These are phyloP conservation scores for Cerioporus squamosus DNA, from an alignment of 1,284 basidiomycete species.

Conservation along the genomic window DNA sequence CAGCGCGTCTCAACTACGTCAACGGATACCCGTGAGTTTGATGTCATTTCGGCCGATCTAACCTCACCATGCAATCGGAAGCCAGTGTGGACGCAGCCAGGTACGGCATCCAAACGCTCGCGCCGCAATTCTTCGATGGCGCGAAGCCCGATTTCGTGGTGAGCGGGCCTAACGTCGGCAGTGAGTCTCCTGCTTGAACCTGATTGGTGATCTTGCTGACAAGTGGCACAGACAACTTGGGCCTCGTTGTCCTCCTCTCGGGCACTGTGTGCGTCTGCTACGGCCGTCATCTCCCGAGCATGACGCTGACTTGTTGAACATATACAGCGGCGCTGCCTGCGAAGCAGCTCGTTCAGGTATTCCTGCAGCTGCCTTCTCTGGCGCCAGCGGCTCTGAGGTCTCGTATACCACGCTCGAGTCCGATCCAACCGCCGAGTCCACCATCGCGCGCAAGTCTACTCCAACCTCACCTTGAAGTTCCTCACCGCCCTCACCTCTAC, in stretches of 20 bases:
- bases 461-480: constrained; percentile 47
- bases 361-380: constrained; percentile 56
- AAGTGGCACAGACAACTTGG: constrained; percentile 20
- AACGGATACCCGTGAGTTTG: constrained; percentile 28
- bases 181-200: constrained; percentile 6
- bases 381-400: constrained; percentile 42
- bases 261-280: constrained; percentile 27
- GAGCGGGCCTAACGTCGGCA: constrained; percentile 34
- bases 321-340: constrained; percentile 49
- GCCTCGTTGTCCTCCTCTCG: constrained; percentile 19
- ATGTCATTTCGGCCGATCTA: not conserved
- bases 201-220: no score
- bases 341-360: constrained; percentile 51
- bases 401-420: constrained; percentile 51
- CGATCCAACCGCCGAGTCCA: constrained; percentile 37
- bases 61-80: not conserved
- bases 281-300: constrained; percentile 9
- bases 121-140: constrained; percentile 45
- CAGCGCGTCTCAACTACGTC: constrained; percentile 30
- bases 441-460: constrained; percentile 44
- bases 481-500: constrained; percentile 40
- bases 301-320: constrained; percentile 1
- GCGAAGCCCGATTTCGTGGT: constrained; percentile 52
- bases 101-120: constrained; percentile 51
- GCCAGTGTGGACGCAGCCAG: constrained; percentile 46